phyloP scores from a whole-genome alignment of 176 grass and related monocot species.

The Echinochloa phyllopogon region DNA sequence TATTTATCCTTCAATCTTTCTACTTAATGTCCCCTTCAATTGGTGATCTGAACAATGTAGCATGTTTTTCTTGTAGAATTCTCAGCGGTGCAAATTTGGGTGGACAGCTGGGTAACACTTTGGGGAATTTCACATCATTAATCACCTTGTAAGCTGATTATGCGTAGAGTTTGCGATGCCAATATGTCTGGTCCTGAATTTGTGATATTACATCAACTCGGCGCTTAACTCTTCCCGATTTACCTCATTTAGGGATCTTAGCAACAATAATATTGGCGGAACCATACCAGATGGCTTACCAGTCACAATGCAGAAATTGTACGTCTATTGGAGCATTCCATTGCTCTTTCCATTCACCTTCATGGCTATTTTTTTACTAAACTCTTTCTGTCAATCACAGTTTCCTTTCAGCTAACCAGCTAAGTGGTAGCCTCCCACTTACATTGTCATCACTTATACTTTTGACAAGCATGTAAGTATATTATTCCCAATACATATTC shows the following conservation, averaged over 20 bases:
- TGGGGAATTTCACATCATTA: conserved; percentile 86
- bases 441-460: conserved; percentile 77
- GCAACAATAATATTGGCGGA: conserved; percentile 96
- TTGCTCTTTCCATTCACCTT: conserved; percentile 5
- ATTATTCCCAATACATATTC: conserved; percentile 24
- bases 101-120: conserved; percentile 75
- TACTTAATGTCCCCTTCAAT: conserved; percentile 2
- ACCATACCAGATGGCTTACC: conserved; percentile 87
- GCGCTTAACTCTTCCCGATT: conserved; percentile 38
- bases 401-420: conserved; percentile 89
- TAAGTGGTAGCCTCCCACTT: conserved; percentile 79
- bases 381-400: conserved; percentile 52
- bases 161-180: conserved; percentile 30
- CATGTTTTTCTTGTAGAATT: conserved; percentile 52
- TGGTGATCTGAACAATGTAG: conserved; percentile 34
- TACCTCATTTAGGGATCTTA: conserved; percentile 79
- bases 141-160: conserved; percentile 75
- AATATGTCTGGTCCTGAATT: not conserved
- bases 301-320: conserved; percentile 79
- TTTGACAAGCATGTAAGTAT: conserved; percentile 78
- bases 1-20: conserved; percentile 32
- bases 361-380: conserved; percentile 23
- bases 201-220: conserved; percentile 11
- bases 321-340: conserved; percentile 39
- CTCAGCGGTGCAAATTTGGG: conserved; percentile 79